Evolutionary conservation across 2,329 filamentous ascomycete genomes (phyloP).

Genomic region (Talaromyces sp.): DNA sequence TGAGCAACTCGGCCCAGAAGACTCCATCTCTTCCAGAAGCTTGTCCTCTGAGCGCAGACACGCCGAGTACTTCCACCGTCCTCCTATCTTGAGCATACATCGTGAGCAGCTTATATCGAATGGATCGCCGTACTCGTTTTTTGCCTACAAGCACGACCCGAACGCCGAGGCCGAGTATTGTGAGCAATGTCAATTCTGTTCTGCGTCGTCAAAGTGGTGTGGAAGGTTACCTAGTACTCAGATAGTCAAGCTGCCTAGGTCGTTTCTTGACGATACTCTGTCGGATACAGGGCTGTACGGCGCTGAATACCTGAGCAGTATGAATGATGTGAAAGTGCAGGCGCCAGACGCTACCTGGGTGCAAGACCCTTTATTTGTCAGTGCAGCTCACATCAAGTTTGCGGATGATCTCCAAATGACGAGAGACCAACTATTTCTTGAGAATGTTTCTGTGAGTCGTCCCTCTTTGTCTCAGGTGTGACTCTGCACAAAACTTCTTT

Average conservation of each 20-base stretch:
- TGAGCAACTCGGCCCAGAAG: conserved; percentile 11
- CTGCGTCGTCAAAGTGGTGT: conserved; percentile 16
- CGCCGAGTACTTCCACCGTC: conserved; percentile 32
- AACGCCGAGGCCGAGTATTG: conserved; percentile 13
- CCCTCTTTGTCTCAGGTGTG: neutral
- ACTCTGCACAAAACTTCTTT: neutral
- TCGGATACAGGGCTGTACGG: conserved; percentile 3
- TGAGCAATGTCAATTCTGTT: conserved; percentile 20
- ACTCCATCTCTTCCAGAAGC: conserved; percentile 21
- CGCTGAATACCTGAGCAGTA: neutral
- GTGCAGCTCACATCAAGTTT: conserved; percentile 11
- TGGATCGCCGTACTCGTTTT: conserved; percentile 15
- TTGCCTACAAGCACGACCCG: conserved; percentile 16
- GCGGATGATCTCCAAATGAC: neutral
- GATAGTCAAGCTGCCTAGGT: neutral
- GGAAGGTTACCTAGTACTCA: conserved; percentile 12
- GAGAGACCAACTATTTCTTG: conserved; percentile 8
- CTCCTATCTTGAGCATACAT: conserved; percentile 28
- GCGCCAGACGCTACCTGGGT: conserved; percentile 19
- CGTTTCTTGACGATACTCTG: conserved; percentile 1
- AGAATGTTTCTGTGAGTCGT: conserved; percentile 15
- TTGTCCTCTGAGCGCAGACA: conserved; percentile 30
- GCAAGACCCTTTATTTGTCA: conserved; percentile 20
- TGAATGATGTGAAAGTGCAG: conserved; percentile 14
- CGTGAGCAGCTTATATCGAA: conserved; percentile 10